phyloP scores from a whole-genome alignment of 305 asterid species.

The Fraxinus sp. region DNA sequence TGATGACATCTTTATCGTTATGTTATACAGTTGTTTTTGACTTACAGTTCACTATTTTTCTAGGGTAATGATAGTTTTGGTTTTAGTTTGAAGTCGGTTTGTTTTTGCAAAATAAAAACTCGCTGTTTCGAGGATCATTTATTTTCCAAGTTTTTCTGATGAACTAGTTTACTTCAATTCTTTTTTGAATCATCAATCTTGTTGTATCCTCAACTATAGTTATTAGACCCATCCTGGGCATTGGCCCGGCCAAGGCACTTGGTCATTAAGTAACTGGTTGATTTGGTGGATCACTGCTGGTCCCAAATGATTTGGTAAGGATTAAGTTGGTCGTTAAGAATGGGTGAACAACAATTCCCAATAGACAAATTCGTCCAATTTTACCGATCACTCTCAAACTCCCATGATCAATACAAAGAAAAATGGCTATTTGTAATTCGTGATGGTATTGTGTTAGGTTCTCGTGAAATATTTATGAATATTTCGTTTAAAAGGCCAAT shows the following conservation, averaged over 20 bases:
- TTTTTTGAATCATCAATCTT: background rate
- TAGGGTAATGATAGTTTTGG: background rate
- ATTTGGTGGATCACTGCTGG: background rate
- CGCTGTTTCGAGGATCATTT: background rate
- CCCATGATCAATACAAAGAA: no score
- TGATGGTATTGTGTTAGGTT: background rate
- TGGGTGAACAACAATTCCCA: background rate
- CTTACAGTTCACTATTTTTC: background rate
- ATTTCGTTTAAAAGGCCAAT: background rate
- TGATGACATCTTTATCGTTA: background rate
- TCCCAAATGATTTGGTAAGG: no score
- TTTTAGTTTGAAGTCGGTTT: background rate
- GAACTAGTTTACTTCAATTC: background rate
- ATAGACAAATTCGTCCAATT: background rate
- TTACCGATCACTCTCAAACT: no score
- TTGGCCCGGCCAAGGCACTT: no score
- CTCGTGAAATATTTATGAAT: background rate
- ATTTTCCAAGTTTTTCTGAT: background rate
- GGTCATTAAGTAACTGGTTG: no score
- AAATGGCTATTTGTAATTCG: background rate
- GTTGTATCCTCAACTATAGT: no score
- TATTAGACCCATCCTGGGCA: no score
- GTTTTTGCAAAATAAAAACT: background rate
- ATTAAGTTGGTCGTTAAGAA: no score
- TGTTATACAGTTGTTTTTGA: background rate